Conservation (phyloP, 2,329 filamentous ascomycete species). For the Colletotrichum tropicale region DNA sequence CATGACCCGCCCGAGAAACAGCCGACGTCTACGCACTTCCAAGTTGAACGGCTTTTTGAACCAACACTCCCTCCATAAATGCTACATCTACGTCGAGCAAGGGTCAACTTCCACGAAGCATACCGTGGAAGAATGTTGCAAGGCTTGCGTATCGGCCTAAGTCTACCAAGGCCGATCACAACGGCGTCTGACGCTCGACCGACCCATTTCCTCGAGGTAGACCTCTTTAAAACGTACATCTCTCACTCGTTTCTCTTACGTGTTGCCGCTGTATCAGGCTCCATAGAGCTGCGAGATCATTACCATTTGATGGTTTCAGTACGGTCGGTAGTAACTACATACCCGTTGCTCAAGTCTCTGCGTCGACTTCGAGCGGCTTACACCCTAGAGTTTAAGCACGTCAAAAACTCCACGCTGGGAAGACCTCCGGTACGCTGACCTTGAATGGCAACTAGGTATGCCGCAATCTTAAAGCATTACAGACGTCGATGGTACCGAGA, state of each 20-base stretch:
- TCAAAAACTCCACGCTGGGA: background rate
- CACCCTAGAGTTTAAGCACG: background rate
- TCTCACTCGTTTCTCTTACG: background rate
- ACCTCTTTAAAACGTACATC: background rate
- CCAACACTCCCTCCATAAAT: background rate
- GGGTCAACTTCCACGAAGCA: rapidly evolving
- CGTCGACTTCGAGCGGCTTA: background rate
- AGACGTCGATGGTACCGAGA: background rate
- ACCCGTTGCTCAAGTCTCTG: background rate
- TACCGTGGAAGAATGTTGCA: background rate
- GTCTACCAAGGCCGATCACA: background rate
- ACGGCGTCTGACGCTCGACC: background rate
- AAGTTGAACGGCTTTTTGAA: background rate
- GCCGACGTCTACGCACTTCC: background rate
- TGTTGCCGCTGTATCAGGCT: background rate
- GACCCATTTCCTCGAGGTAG: background rate
- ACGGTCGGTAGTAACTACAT: background rate
- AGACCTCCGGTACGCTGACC: background rate
- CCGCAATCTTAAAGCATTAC: background rate
- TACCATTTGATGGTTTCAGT: background rate
- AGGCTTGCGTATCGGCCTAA: background rate
- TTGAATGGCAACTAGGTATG: background rate
- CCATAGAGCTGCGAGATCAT: background rate
- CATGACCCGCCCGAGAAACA: background rate
- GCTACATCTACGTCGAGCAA: background rate